Evolutionary conservation across 2,329 filamentous ascomycete species (phyloP), one percentile per base, ranked within the genome.

Genomic region (Spiromastix sp.): DNA sequence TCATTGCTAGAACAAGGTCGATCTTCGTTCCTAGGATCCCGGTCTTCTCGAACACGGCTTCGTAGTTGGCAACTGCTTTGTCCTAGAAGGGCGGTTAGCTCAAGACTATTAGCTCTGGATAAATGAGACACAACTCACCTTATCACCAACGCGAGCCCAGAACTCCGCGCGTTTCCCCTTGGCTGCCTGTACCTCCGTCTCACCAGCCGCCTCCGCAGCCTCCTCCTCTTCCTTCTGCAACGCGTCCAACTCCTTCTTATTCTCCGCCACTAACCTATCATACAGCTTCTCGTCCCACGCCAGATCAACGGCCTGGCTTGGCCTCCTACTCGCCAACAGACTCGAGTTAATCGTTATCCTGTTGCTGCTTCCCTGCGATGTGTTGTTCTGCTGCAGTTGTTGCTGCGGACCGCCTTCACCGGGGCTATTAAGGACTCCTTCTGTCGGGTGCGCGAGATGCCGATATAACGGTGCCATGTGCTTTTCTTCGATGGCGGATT

Each of bases 21-120:
- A 98, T 98, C 70, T 95, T 96, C 48, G 84, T 89, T 50, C 89
- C 91, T 42, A 98, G 74, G 49, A 95, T 85, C 44, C 87, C 83
- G n/a, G 86, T 96, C 72, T 95, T 95, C 57, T 96, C 87, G 49
- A 95, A 85, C 36, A 96, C 76, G 51, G 80, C 80, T 69, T 98
- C 91, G 67, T 89, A 94, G 36, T 84, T 81, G 39, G 85, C 77
- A 52, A 96, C 83, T 13, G 91, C 85, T 72, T 91, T 91, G 61
- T 98, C 91, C 86, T 94, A 53, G 37, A 30, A 15, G 34, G 20
- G 17, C 30, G 9, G n/a, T n/a, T n/a, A n/a, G n/a, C n/a, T n/a
- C n/a, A n/a, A n/a, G n/a, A n/a, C n/a, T n/a, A n/a, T n/a, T n/a
- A n/a, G n/a, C n/a, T n/a, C n/a, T n/a, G n/a, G n/a, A n/a, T n/a